Conservation (phyloP, 148 eudicot species). For the Chenopodium formosanum region DNA sequence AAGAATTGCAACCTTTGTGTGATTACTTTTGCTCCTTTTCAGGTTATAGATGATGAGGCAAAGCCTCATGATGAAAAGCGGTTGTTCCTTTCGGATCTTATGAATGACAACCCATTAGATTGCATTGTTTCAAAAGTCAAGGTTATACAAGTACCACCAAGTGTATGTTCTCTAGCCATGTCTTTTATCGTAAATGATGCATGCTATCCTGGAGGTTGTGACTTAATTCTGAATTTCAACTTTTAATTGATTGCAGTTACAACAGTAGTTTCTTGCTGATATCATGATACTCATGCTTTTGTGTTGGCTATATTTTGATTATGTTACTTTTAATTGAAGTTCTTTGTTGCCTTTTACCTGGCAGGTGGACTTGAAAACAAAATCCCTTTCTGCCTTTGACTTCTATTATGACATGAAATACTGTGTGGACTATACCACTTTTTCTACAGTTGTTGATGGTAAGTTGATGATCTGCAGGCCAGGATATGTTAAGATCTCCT, state of each 20-base stretch:
- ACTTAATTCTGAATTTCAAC: not conserved
- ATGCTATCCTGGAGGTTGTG: not conserved
- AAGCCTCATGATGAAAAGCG: slow-evolving; percentile 37
- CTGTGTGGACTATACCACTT: slow-evolving; percentile 38
- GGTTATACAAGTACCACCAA: slow-evolving; percentile 31
- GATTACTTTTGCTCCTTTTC: slow-evolving; percentile 11
- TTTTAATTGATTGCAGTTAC: not conserved
- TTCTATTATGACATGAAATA: slow-evolving; percentile 46
- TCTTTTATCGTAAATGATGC: not conserved
- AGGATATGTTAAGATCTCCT: slow-evolving; percentile 3
- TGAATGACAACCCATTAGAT: slow-evolving; percentile 45
- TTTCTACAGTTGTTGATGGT: slow-evolving; percentile 39
- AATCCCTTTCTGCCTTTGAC: slow-evolving; percentile 36
- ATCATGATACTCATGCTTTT: not conserved
- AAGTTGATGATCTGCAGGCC: slow-evolving; percentile 17
- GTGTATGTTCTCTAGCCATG: slow-evolving; percentile 27
- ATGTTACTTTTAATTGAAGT: not conserved
- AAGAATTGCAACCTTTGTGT: not conserved
- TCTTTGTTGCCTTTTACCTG: slow-evolving; percentile 9
- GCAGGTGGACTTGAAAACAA: slow-evolving; percentile 37
- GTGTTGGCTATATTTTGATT: not conserved
- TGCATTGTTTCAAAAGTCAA: slow-evolving; percentile 45
- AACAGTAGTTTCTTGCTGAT: not conserved
- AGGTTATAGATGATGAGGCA: slow-evolving; percentile 40
- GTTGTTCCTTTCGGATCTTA: slow-evolving; percentile 36